Percentiles rank a stretch among this genome's conserved stretches.
phyloP scores from a whole-genome alignment of 208 protist genomes.

The Angomonas deanei region DNA sequence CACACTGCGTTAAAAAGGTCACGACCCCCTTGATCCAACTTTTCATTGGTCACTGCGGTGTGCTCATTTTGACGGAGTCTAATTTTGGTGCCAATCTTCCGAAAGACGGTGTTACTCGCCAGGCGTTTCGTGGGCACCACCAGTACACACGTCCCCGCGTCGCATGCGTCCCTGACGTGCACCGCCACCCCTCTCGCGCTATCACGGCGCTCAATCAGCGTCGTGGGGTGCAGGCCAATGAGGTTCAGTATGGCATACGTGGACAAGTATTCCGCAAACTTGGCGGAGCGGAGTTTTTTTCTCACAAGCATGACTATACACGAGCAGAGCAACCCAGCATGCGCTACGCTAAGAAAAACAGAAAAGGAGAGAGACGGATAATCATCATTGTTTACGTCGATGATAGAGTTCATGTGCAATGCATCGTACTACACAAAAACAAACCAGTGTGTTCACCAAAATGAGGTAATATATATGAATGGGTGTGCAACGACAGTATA shows the following conservation, averaged over 20 bases:
- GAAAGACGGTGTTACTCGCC: constrained; percentile 41
- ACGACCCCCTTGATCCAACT: constrained; percentile 44
- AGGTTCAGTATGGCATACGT: constrained; percentile 79
- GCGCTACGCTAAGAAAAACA: neutral
- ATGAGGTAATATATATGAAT: no score
- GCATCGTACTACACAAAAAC: no score
- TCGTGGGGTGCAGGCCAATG: constrained; percentile 75
- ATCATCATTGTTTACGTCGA: no score
- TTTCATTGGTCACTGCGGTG: neutral
- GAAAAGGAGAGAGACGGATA: neutral
- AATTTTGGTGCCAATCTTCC: constrained; percentile 28
- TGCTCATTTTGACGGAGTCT: neutral
- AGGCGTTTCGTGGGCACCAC: constrained; percentile 64
- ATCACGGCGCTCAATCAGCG: constrained; percentile 80
- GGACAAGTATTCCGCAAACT: constrained; percentile 81
- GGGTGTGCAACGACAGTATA: no score
- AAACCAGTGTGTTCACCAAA: no score
- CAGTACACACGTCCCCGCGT: constrained; percentile 69
- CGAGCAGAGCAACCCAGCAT: no score
- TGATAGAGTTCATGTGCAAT: neutral
- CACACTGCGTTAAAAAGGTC: constrained; percentile 38
- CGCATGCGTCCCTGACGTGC: constrained; percentile 81
- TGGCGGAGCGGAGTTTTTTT: constrained; percentile 37
- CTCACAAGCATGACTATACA: constrained; percentile 7
- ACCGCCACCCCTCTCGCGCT: constrained; percentile 56